Evolutionary conservation across 177 flowering plant genomes (phyloP), one percentile per base, ranked within the genome.

Genomic region (Telopea speciosissima): DNA sequence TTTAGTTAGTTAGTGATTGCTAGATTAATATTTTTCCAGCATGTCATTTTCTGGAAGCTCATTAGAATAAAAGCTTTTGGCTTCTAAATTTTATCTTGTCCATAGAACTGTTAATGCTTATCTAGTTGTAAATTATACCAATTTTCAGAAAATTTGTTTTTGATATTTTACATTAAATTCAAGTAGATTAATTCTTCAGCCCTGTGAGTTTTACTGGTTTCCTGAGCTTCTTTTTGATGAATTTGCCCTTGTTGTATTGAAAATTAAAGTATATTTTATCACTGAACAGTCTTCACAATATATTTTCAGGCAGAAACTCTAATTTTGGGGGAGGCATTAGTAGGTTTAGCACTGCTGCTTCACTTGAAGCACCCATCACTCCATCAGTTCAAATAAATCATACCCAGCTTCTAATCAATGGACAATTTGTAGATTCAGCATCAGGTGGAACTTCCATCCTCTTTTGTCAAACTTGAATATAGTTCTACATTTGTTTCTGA

Each of bases 351-450:
- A 83, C 83, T 1, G 80, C 83, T 25, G 80, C 69, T 26, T 79
- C 69, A 23, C 11, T 19, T 52, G 86, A 83, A 65, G 85, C 79
- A 74, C 83, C 81, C 1, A 78, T 85, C 42, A 73, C 65, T 45
- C 88, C 88, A 66, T 70, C 81, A 26, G 86, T 85, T 71, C 54
- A 83, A 70, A 65, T 84, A 24, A 67, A 83, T 22, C 36, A 77
- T 19, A 80, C 84, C 24, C 72, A 85, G 77, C 87, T 84, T 67
- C 73, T 84, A 31, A 85, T 85, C 65, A 77, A 84, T 74, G 89
- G 89, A 3, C 65, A 84, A 14, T 84, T 89, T 76, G 94, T 90
- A 1, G 89, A 90, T 79, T 69, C 97, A 13, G 90, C 88, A 66
- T 88, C 97, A 54, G 96, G 96, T 90, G 65, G 24, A 63, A 52